phyloP scores from a whole-genome alignment of 2,329 filamentous ascomycete species.

The Aspergillus sojae region DNA sequence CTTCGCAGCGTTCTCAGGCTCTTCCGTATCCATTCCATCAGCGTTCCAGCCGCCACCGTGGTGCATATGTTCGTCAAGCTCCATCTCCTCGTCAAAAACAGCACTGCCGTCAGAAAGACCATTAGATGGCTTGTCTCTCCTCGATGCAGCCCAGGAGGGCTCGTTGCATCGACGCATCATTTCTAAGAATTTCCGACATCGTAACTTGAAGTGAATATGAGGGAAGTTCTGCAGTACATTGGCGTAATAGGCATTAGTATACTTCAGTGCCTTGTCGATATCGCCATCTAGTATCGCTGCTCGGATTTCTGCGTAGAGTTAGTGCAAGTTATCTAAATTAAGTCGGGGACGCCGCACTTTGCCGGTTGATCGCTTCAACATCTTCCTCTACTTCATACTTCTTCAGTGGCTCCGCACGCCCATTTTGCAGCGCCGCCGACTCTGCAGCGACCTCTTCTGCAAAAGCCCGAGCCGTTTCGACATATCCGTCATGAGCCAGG shows the following conservation, averaged over 20 bases:
- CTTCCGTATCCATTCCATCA: slow-evolving; percentile 61
- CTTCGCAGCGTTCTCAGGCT: slow-evolving; percentile 39
- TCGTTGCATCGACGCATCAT: slow-evolving; percentile 81
- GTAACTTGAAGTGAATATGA: slow-evolving; percentile 82
- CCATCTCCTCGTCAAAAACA: slow-evolving; percentile 58
- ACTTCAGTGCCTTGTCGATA: slow-evolving; percentile 84
- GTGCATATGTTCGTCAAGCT: slow-evolving; percentile 56
- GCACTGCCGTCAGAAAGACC: slow-evolving; percentile 47
- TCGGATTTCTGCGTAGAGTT: slow-evolving; percentile 68
- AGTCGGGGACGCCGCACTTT: slow-evolving; percentile 61
- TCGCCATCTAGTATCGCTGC: slow-evolving; percentile 87
- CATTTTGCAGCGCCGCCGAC: slow-evolving; percentile 67
- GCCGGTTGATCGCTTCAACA: slow-evolving; percentile 80
- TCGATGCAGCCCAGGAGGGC: slow-evolving; percentile 47
- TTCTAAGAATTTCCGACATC: slow-evolving; percentile 91
- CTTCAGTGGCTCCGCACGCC: slow-evolving; percentile 54
- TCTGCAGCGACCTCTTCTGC: slow-evolving; percentile 77
- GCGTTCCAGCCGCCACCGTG: slow-evolving; percentile 37
- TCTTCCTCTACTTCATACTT: slow-evolving; percentile 75
- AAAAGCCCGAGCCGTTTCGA: slow-evolving; percentile 89
- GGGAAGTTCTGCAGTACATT: slow-evolving; percentile 77
- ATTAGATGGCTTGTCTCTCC: slow-evolving; percentile 43
- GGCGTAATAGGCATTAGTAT: slow-evolving; percentile 77
- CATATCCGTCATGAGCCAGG: slow-evolving; percentile 90
- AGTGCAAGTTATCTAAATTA: background rate